Evolutionary conservation across 257 asterid genomes (phyloP), one percentile per base, ranked within the genome.

Genomic region (Fraxinus quadrangulata): DNA sequence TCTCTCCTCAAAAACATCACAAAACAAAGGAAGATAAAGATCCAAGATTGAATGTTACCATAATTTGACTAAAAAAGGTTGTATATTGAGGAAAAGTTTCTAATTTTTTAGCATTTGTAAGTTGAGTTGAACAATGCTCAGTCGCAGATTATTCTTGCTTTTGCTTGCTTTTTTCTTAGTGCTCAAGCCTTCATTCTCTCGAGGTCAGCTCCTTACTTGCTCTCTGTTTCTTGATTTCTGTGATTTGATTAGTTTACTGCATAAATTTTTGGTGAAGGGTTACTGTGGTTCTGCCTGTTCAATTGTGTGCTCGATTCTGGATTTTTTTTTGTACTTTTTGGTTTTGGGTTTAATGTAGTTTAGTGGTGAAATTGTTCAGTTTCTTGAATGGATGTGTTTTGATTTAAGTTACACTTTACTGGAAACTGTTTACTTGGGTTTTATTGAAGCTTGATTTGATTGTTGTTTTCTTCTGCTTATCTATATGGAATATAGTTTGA

Each of bases 171-270:
- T 85, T 67, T 83, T 71, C 77, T 79, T 87, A 61, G 78, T 65
- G 82, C 83, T 89, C 26, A 45, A 71, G 28, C 90, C 87, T 71
- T 77, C 88, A 39, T 71, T 82, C 36, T 84, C 90, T 82, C 79
- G 93, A 78, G 84, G 90, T 83, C 30, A 31, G 67, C 70, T 67
- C 66, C 42, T 77, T 42, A 13, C 19, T 67, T 39, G 31, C 47
- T 21, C 36, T 21, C 13, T 24, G 68, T 61, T 61, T 61, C 68
- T 61, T 61, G 68, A 61, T 61, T 61, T 61, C 68, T 61, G 33
- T 9, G 14, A 6, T 61, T 61, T 24, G 13, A 61, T 61, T n/a
- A 24, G 68, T 24, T 61, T 61, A 23, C 68, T 61, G 34, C 67
- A 73, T 24, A 19, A 28, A 2, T 3, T 47, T 76, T 7, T 42